These are phyloP conservation scores for Chlorella sp. DNA, from an alignment of 139 green algal genomes.

Conservation along the genomic window DNA sequence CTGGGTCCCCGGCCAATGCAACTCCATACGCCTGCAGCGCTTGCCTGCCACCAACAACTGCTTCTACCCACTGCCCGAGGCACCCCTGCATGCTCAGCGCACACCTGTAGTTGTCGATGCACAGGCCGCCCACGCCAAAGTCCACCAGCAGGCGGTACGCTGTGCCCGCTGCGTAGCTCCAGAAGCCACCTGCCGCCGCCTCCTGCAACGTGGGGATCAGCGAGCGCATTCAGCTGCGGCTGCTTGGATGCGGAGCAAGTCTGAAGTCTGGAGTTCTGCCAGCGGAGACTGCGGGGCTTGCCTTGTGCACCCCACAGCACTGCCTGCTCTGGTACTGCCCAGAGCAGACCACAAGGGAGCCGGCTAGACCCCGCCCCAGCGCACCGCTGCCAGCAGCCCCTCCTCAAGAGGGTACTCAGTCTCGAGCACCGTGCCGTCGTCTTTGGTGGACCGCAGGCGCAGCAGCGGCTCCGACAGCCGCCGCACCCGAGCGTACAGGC, in stretches of 20 bases:
- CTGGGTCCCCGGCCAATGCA: no score
- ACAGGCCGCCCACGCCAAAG: conserved; percentile 59
- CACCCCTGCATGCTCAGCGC: not conserved
- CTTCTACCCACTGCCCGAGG: no score
- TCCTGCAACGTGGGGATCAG: no score
- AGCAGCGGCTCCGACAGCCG: conserved; percentile 33
- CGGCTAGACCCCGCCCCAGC: no score
- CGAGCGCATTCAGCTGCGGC: no score
- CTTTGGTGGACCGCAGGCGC: conserved; percentile 34
- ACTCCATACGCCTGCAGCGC: no score
- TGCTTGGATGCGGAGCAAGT: no score
- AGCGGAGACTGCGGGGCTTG: no score
- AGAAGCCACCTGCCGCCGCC: conserved; percentile 71
- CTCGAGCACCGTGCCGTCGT: conserved; percentile 27
- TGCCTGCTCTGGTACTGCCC: not conserved
- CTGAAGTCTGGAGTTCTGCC: no score
- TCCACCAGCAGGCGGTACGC: conserved; percentile 62
- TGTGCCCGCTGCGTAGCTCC: conserved; percentile 70
- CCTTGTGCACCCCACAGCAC: no score
- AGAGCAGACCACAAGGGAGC: not conserved
- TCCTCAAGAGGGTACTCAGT: conserved; percentile 35
- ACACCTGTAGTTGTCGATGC: conserved; percentile 65
- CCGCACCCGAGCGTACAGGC: conserved; percentile 48
- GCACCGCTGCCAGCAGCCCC: conserved; percentile 13
- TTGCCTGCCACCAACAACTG: no score